Percentiles rank a stretch among this genome's conserved stretches.
phyloP scores from a whole-genome alignment of 2,329 filamentous ascomycete genomes.

The Raffaelea deltoideospora region DNA sequence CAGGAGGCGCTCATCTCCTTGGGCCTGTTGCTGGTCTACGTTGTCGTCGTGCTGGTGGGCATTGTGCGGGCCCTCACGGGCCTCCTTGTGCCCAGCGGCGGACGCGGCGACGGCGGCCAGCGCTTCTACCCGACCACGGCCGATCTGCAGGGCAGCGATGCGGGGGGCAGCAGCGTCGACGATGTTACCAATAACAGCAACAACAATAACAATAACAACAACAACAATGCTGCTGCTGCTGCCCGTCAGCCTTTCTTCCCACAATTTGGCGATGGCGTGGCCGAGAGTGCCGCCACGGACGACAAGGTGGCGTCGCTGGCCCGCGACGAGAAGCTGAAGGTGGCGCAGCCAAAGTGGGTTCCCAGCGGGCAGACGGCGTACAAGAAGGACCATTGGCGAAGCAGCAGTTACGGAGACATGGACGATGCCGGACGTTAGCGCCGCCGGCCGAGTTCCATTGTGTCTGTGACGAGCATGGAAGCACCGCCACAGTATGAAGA shows the following conservation, averaged over 20 bases:
- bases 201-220: too few relatives aligned
- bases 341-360: conserved; percentile 5
- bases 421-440: conserved; percentile 15
- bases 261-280: conserved; percentile 1
- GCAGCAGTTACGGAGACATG: conserved; percentile 20
- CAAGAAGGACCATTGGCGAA: conserved; percentile 17
- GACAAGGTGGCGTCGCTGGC: conserved; percentile 7
- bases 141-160: conserved; percentile 16
- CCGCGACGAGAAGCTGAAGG: conserved; percentile 15
- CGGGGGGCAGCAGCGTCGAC: too few relatives aligned
- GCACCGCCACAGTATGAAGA: conserved; percentile 2
- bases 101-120: conserved; percentile 42
- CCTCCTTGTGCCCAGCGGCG: conserved; percentile 44
- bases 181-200: too few relatives aligned
- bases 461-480: too few relatives aligned
- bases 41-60: conserved; percentile 63
- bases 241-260: not conserved
- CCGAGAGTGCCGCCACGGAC: conserved; percentile 5
- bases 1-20: conserved; percentile 70
- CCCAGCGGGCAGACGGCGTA: conserved; percentile 9
- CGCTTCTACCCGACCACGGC: conserved; percentile 10
- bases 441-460: conserved; percentile 1
- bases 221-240: not conserved
- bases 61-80: conserved; percentile 49
- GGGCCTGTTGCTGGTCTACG: conserved; percentile 59